Evolutionary conservation across 306 rosid species (phyloP), one percentile per base, ranked within the genome.

Genomic region (Cicer cuneatum): DNA sequence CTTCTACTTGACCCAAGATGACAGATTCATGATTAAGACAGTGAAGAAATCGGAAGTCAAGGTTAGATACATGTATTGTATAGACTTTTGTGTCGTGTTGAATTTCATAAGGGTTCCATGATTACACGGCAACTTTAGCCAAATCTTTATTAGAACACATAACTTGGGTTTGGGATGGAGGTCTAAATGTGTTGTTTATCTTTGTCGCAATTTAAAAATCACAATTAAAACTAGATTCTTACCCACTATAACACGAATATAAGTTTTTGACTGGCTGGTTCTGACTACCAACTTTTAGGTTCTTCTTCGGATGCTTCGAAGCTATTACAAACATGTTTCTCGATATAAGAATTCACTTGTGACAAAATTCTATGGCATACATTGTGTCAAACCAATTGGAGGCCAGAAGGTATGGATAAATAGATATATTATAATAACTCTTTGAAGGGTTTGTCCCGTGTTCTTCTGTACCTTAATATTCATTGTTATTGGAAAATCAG

Each of bases 21-120:
- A 95, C 74, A 79, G 99, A 33, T 92, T 95, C 70, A 92, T 95
- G 96, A 92, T 95, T 51, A 95, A 95, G 85, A 95, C 99, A 0
- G 99, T 95, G 86, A 95, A 86, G 90, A 95, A 95, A 79, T 90
- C 91, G 5, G 99, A 95, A 89, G 98, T 95, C 87, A 95, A 95
- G 98, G 99, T 95, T 63, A 8, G 85, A 67, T 70, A 69, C 78
- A 63, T 42, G 38, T 51, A n/a, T 49, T 40, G 18, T 59, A n/a
- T 75, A 59, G 11, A 46, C 70, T 71, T 54, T 9, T 42, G 8
- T 39, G 46, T 62, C n/a, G 42, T 69, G 37, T 57, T 67, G 9
- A 62, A 71, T 71, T 58, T 49, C 13, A 14, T 1, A 10, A 9
- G 48, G 18, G 2, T 33, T 74, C 65, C 39, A 14, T 24, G 24